These are phyloP conservation scores for Penicillium sp. DNA, from an alignment of 2,329 filamentous ascomycete species.

Conservation along the genomic window DNA sequence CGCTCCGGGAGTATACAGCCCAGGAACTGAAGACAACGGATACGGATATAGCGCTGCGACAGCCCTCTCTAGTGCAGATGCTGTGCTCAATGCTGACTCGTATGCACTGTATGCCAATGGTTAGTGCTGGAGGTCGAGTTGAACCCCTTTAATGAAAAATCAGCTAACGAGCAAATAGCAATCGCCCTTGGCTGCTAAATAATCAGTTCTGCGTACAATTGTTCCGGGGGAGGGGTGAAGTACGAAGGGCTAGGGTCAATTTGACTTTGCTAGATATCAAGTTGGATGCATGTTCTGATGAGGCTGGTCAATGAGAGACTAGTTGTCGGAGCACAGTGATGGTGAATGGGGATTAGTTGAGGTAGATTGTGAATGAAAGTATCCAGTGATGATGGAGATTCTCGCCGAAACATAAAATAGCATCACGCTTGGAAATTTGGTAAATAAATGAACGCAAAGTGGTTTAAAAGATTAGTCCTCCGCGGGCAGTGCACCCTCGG, in stretches of 20 bases:
- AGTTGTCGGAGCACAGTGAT: background rate
- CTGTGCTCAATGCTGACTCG: no score
- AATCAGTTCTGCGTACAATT: background rate
- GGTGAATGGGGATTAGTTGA: background rate
- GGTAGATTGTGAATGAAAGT: background rate
- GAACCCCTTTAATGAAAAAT: background rate
- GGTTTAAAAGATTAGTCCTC: conserved; percentile 41
- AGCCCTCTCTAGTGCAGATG: no score
- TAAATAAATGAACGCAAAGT: background rate
- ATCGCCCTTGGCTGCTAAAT: conserved; percentile 21
- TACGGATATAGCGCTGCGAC: no score
- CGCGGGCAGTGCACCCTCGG: conserved; percentile 48
- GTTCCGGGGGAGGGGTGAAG: background rate
- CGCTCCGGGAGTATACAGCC: no score
- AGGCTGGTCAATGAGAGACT: background rate
- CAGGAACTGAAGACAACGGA: no score
- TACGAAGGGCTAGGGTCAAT: background rate
- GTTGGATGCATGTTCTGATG: background rate
- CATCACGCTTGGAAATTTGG: background rate
- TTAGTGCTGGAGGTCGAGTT: no score
- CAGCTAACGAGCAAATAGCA: conserved; percentile 13
- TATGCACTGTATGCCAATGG: no score
- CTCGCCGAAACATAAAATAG: background rate
- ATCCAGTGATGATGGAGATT: background rate
- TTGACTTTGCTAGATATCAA: background rate